Conservation (phyloP, 176 grass and related monocot genomes). For the Bromus sterilis region DNA sequence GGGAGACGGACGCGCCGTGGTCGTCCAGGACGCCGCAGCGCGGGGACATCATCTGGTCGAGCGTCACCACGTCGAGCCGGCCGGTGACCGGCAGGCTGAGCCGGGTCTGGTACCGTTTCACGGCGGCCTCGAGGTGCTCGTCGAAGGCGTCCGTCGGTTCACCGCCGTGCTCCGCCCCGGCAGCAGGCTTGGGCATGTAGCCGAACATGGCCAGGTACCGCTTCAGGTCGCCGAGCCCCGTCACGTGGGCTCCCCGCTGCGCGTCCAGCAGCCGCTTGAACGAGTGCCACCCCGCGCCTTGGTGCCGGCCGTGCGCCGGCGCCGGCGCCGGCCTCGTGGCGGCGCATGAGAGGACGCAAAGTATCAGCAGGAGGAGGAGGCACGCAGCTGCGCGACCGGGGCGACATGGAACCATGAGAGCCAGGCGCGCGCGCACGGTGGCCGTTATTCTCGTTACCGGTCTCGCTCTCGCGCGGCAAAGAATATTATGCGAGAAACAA, state of each 20-base stretch:
- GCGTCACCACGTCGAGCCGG: constrained; percentile 52
- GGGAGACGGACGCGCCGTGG: constrained; percentile 8
- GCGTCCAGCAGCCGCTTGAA: constrained; percentile 57
- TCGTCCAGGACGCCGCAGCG: constrained; percentile 70
- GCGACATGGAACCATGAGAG: constrained; percentile 38
- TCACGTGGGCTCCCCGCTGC: constrained; percentile 42
- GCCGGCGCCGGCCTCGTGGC: background rate
- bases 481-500: constrained; percentile 4
- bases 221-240: constrained; percentile 57
- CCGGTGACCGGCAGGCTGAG: constrained; percentile 60
- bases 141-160: constrained; percentile 63
- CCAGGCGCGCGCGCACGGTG: background rate
- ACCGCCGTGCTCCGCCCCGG: background rate
- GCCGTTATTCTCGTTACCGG: constrained; percentile 48
- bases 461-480: constrained; percentile 4
- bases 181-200: constrained; percentile 30
- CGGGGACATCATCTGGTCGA: constrained; percentile 59
- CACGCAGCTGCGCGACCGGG: background rate
- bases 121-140: constrained; percentile 51
- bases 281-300: constrained; percentile 37
- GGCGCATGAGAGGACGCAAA: background rate
- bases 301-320: background rate
- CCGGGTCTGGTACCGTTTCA: constrained; percentile 56
- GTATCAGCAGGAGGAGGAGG: background rate
- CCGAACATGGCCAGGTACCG: constrained; percentile 72